Base-by-base conservation (phyloP, 2,329 filamentous ascomycete species). In the Neonectria neomacrospora region DNA sequence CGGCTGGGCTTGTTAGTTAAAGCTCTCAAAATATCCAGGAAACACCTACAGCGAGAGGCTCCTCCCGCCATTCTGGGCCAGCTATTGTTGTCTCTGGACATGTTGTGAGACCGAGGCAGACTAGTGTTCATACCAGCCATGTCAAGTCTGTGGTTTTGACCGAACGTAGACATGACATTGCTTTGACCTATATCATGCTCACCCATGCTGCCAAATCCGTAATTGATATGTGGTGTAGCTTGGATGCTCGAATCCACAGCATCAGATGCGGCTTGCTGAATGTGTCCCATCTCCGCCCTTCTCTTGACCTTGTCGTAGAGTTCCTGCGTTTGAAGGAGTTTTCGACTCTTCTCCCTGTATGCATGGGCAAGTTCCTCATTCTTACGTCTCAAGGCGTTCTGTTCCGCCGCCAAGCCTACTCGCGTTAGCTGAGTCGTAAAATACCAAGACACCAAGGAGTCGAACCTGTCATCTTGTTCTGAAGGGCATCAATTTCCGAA, bases 281-380 rank as follows among this genome's bases (percentile, higher is more conserved):
- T 82, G 18, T 88, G 83, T 10, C 81, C 81, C 44, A 87, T 75
- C 71, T 88, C 82, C 2, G 82, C 82, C 61, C 82, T 84, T 48
- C 84, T 79, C 71, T 88, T 89, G 50, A 88, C 76, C 64, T 84
- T 88, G 70, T 88, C 85, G 65, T 89, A 89, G 2, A 88, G 78
- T 65, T 88, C 86, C 70, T 93, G 91, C 3, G 88, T 86, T 64
- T 93, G 90, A 5, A 88, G 78, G 3, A 92, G 84, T 61, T 89
- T 91, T 50, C 86, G 88, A 68, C 81, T 88, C 75, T 95, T 96
- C 22, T 94, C 90, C 58, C 86, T 86, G 70, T 88, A 90, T 4
- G 88, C 83, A 22, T 88, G 83, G 5, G 83, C 80, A 1, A 97
- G 80, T 37, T 95, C 91, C 18, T 92, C 85, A 66, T 94, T 92